Conservation (phyloP, 495 filamentous ascomycete species). For the Xylaria nigripes region DNA sequence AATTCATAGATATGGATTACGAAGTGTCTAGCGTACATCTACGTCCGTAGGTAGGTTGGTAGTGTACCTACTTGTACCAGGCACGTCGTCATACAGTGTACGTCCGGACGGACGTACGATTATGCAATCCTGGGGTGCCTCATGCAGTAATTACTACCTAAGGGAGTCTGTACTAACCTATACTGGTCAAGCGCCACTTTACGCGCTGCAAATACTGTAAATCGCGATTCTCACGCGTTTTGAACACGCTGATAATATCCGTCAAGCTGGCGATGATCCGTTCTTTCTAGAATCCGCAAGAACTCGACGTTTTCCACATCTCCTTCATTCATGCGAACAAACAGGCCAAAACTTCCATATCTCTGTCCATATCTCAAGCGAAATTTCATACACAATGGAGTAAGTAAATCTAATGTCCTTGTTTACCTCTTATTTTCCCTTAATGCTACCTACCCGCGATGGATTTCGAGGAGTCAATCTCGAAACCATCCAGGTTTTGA, state of each 20-base stretch:
- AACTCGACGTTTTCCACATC: background rate
- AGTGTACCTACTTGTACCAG: no score
- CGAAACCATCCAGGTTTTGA: no score
- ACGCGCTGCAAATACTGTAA: background rate
- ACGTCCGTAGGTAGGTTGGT: no score
- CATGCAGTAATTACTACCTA: no score
- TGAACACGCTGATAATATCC: background rate
- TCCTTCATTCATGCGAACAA: background rate
- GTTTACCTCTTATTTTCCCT: background rate
- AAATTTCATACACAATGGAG: constrained; percentile 31
- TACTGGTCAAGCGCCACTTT: background rate
- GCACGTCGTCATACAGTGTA: no score
- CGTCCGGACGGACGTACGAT: no score
- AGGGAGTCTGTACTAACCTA: background rate
- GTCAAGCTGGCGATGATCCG: no score
- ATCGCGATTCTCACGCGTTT: constrained; percentile 1
- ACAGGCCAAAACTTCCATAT: background rate
- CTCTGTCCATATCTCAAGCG: background rate
- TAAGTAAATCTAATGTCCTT: constrained; percentile 9
- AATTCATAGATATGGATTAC: no score
- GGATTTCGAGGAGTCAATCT: background rate
- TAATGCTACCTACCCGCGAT: background rate
- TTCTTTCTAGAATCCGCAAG: no score
- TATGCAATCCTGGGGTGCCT: no score
- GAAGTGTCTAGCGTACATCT: no score